A percentile compares a stretch with the other conserved stretches of the same genome.
Conservation (phyloP, 495 filamentous ascomycete genomes). For the Letharia columbiana region DNA sequence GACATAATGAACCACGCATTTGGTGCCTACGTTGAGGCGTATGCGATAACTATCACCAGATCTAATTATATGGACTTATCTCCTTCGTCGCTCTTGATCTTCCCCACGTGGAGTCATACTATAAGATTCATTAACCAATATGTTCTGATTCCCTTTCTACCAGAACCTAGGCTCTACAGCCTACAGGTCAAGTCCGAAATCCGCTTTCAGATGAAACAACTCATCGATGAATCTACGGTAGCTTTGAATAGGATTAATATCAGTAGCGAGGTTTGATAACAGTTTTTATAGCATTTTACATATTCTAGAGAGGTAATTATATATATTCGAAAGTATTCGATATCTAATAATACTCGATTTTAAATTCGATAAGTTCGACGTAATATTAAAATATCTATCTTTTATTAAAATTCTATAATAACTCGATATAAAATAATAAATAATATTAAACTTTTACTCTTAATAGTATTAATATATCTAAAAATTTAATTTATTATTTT, state of each 20-base stretch:
- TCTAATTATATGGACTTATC: background rate
- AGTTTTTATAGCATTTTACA: too few relatives aligned
- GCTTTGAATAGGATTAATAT: conserved; percentile 9
- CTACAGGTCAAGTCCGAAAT: conserved; percentile 9
- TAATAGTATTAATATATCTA: too few relatives aligned
- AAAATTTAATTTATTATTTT: too few relatives aligned
- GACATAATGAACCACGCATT: conserved; percentile 5
- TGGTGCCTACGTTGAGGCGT: conserved; percentile 1
- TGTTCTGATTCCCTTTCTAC: background rate
- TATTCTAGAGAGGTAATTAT: too few relatives aligned
- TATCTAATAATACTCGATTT: too few relatives aligned
- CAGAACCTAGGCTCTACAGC: conserved; percentile 4
- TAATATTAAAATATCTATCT: too few relatives aligned
- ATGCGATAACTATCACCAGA: background rate
- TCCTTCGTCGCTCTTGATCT: background rate
- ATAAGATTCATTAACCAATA: background rate
- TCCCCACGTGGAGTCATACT: background rate
- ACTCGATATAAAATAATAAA: too few relatives aligned
- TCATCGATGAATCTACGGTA: conserved; percentile 2
- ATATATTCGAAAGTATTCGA: too few relatives aligned
- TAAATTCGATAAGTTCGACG: too few relatives aligned
- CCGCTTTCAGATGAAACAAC: background rate
- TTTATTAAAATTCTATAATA: too few relatives aligned
- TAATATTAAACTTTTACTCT: too few relatives aligned
- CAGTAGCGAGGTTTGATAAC: too few relatives aligned